Evolutionary conservation across 2,329 filamentous ascomycete species (phyloP), one percentile per base, ranked within the genome.

Genomic region (Botrytis galanthina): DNA sequence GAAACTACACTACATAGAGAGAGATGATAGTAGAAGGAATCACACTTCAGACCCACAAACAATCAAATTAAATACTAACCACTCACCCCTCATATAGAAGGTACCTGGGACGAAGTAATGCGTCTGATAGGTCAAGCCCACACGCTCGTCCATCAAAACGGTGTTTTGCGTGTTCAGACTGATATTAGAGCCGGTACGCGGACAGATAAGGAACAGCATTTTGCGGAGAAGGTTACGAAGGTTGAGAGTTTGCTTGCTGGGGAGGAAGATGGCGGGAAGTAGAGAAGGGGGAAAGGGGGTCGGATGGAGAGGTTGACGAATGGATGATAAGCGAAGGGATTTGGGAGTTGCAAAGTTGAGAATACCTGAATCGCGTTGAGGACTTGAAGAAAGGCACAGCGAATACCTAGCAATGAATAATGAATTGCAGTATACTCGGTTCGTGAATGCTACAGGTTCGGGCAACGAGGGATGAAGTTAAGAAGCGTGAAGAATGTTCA

Each of bases 101-200:
- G 95, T 3, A 88, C 90, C 59, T 98, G 96, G 95, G 93, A 97
- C 77, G 89, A 92, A 46, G 94, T 97, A 74, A 94, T 97, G 87
- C 86, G 85, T 73, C 87, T 95, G 42, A 92, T 97, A 77, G 94
- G 94, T n/a, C 93, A 95, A 84, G 93, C 93, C 5, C 94, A 97
- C 83, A 87, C 88, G 0, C 85, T 93, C 64, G 88, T 97, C 35
- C 94, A 97, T 80, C 84, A 89, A 74, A 88, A 89, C 74, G 94
- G 94, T n/a, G 88, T 94, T 48, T 86, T 92, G 74, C 86, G 96
- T 72, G 92, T 98, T 59, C 95, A 98, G 85, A 93, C 91, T 42
- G 94, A 95, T 81, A 95, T 98, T 84, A 87, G 95, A 20, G 90
- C 94, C 61, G 95, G 95, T 1, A 92, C 92, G 42, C 79, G 79